Evolutionary conservation across 495 filamentous ascomycete species (phyloP), one percentile per base, ranked within the genome.

Genomic region (Thermothielavioides terrestris): DNA sequence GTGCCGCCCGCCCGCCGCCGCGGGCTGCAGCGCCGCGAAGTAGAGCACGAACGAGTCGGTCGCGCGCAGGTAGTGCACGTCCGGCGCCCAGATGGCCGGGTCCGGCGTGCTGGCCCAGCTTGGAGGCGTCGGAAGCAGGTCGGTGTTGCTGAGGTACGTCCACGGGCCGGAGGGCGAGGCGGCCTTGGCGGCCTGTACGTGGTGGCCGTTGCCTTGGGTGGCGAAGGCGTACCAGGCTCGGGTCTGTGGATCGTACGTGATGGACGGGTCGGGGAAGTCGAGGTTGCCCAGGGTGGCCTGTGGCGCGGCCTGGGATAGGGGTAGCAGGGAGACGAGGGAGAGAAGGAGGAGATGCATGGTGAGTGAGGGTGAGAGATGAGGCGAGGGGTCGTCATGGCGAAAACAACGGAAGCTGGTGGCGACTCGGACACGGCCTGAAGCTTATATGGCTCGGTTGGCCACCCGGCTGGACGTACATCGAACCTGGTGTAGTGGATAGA

Each of bases 11-110:
- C 38, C 11, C 9, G 50, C 41, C 9, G 56, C 46, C n/a, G 60
- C 51, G 7, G 56, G 50, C 7, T 64, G 55, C 40, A 68, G 58
- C n/a, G 68, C 78, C 8, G 71, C 75, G 54, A 77, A 82, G 59
- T 81, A 82, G 69, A 83, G 73, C 6, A 81, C 69, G 52, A 70
- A 83, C 40, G 59, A 65, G 22, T 77, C 72, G 18, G 44, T 71
- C 2, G 46, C 42, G 27, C 50, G 30, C 36, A 64, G 54, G 38
- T 46, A 56, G 8, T 64, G 66, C 1, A 78, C 69, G 51, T 75
- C 73, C 1, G 74, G 76, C 3, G 76, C 76, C 75, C 75, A 77
- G 15, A 65, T 66, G 8, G 59, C 52, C 1, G 58, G 56, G 10
- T 52, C 48, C 2, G 54, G 46, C 8, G 50, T 42, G 22, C 60